Evolutionary conservation across 2,329 filamentous ascomycete species (phyloP).

Genomic region (Colletotrichum higginsianum): DNA sequence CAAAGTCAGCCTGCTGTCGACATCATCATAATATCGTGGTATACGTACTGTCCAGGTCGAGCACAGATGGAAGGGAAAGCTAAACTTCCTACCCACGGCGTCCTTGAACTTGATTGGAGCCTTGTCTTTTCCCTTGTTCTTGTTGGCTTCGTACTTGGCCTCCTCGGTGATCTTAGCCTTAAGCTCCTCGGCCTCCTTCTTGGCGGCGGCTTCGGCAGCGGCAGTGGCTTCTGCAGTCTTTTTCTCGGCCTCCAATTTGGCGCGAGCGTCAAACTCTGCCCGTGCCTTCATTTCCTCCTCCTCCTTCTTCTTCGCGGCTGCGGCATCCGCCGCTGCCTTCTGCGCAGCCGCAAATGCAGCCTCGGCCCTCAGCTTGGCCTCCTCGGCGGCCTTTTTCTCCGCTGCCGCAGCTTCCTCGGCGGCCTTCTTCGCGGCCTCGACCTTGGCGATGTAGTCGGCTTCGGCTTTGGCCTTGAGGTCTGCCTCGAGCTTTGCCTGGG

Average conservation of each 20-base stretch:
- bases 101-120: constrained; percentile 91
- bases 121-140: constrained; percentile 69
- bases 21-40: not conserved
- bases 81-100: constrained; percentile 91
- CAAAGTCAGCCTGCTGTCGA: constrained; percentile 45
- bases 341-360: constrained; percentile 59
- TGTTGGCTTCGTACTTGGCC: constrained; percentile 63
- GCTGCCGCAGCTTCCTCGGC: constrained; percentile 56
- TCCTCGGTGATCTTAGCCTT: constrained; percentile 71
- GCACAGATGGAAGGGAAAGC: constrained; percentile 89
- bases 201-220: constrained; percentile 59
- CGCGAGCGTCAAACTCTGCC: constrained; percentile 50
- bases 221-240: constrained; percentile 46
- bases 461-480: constrained; percentile 56
- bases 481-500: constrained; percentile 50
- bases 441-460: constrained; percentile 46
- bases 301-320: constrained; percentile 51
- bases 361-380: constrained; percentile 55
- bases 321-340: constrained; percentile 47
- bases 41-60: constrained; percentile 83
- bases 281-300: constrained; percentile 54
- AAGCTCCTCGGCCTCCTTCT: constrained; percentile 65
- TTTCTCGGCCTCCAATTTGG: constrained; percentile 52
- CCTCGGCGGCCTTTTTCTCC: constrained; percentile 49
- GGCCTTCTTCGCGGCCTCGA: constrained; percentile 58